Conservation (phyloP, 2,329 filamentous ascomycete species). For the Colletotrichum zoysiae region DNA sequence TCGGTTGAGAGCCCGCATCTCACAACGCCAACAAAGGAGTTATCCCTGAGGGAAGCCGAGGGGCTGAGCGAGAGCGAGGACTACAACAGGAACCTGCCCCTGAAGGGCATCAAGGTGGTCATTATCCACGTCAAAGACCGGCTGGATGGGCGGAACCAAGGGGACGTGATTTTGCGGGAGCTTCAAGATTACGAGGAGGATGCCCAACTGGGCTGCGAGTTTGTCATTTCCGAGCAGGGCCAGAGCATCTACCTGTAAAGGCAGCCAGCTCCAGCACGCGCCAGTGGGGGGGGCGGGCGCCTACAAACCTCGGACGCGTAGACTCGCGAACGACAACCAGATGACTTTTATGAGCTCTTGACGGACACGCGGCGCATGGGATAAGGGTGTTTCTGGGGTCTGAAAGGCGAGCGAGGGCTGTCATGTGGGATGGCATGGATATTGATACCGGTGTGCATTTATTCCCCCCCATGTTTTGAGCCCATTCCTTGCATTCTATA, state of each 20-base stretch:
- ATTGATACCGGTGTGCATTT: constrained; percentile 16
- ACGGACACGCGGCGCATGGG: background rate
- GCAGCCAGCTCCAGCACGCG: background rate
- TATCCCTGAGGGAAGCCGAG: constrained; percentile 57
- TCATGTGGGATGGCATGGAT: background rate
- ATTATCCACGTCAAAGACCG: constrained; percentile 96
- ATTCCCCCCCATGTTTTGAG: background rate
- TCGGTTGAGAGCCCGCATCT: constrained; percentile 55
- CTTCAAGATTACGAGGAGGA: constrained; percentile 75
- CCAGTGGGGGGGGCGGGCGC: background rate
- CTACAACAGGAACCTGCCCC: constrained; percentile 54
- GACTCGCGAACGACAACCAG: constrained; percentile 1
- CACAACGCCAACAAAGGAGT: constrained; percentile 61
- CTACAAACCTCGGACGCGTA: background rate
- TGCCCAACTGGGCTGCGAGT: constrained; percentile 80
- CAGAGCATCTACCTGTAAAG: constrained; percentile 67
- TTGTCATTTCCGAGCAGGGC: constrained; percentile 77
- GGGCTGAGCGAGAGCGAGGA: constrained; percentile 35
- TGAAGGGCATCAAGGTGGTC: constrained; percentile 82
- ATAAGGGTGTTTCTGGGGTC: constrained; percentile 8
- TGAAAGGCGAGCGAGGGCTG: background rate
- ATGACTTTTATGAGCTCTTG: constrained; percentile 17
- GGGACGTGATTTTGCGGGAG: constrained; percentile 77
- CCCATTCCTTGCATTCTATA: constrained; percentile 3
- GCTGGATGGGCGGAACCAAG: constrained; percentile 77